Base-by-base conservation (phyloP, 2,329 filamentous ascomycete genomes). In the Cladosporium oxysporum region DNA sequence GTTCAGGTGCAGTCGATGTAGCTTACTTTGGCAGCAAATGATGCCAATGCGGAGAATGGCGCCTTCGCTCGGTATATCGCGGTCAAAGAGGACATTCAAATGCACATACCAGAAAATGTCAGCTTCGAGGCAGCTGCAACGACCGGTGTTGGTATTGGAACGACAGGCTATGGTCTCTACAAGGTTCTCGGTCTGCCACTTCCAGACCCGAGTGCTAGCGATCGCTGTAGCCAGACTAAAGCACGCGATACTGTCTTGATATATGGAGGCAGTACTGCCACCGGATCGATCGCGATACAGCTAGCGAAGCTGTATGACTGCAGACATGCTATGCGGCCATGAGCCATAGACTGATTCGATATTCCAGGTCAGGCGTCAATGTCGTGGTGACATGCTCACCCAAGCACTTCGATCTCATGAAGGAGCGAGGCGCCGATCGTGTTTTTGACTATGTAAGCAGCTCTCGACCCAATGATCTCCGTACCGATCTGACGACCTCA, bases 351-450 rank as follows among this genome's bases (percentile, higher is more conserved):
- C 41, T 47, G 41, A 47, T n/a, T 21, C 10, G 41, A 47, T 16
- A 3, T 41, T 10, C 16, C 47, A 74, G 72, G 26, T 72, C 76
- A 7, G 77, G 77, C 29, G 69, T 66, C 29, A 69, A 75, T 29
- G 80, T 83, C 49, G 70, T 80, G 23, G 76, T 79, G 12, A 83
- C 81, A 14, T 78, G 78, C 58, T 83, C 80, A 1, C 77, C 81
- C 0, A 75, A 73, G 52, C 83, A 83, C 72, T 83, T 81, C 72
- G 78, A 80, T 8, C 78, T 83, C 8, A 71, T 81, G 0, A 76
- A 76, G 52, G 69, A 67, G 4, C 74, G 81, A 18, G 83, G 83
- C 26, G 82, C 82, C 1, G 76, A 79, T 66, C 71, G 73, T 21
- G 78, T 78, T 21, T 83, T 82, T 67, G 79, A 85, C 73, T 85